Conservation (phyloP, 495 filamentous ascomycete genomes). For the Letharia lupina region DNA sequence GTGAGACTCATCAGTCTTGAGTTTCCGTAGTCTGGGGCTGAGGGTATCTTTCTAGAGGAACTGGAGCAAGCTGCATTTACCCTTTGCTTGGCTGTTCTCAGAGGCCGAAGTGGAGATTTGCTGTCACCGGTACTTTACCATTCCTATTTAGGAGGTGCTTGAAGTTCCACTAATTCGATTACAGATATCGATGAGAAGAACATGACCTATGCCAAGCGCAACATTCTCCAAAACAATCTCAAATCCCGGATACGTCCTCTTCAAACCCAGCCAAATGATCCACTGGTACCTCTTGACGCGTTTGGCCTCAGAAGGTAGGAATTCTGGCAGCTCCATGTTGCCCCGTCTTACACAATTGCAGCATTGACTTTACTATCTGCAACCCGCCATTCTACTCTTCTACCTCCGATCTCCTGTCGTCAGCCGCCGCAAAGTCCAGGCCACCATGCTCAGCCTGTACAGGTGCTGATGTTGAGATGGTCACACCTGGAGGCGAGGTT, state of each 20-base stretch:
- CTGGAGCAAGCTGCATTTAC: constrained; percentile 86
- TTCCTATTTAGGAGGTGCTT: background rate
- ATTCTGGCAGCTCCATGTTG: background rate
- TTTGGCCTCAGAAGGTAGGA: constrained; percentile 44
- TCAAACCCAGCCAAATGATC: constrained; percentile 39
- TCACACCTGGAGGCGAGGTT: constrained; percentile 74
- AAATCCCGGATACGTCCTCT: constrained; percentile 56
- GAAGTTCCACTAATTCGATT: background rate
- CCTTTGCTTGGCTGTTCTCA: constrained; percentile 69
- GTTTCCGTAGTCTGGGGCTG: background rate
- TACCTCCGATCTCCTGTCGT: constrained; percentile 54
- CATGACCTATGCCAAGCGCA: constrained; percentile 53
- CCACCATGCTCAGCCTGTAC: constrained; percentile 74
- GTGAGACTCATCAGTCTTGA: constrained; percentile 26
- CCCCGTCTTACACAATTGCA: constrained; percentile 21
- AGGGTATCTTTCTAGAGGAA: constrained; percentile 45
- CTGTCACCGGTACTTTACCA: constrained; percentile 51
- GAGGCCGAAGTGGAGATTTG: constrained; percentile 60
- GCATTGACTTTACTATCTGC: constrained; percentile 83
- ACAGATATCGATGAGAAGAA: constrained; percentile 71
- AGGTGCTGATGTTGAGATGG: constrained; percentile 77
- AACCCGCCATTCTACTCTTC: constrained; percentile 93
- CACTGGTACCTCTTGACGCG: constrained; percentile 54
- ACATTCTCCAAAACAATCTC: constrained; percentile 56
- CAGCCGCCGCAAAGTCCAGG: constrained; percentile 54